Conservation (phyloP, 208 protist genomes). For the Trypanosoma lewisi region DNA sequence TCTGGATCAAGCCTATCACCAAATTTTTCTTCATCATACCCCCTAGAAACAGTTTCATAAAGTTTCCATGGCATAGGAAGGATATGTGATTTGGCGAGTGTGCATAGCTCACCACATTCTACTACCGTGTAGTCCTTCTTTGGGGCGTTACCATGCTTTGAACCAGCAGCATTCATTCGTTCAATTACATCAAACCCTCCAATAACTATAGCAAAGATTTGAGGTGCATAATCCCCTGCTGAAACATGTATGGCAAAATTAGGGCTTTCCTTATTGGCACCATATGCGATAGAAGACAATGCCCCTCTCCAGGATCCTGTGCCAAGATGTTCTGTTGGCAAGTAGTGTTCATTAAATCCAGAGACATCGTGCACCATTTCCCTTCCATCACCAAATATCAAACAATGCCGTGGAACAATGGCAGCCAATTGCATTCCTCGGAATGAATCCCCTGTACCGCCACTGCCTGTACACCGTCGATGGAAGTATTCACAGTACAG, state of each 20-base stretch:
- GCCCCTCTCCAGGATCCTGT: slow-evolving; percentile 76
- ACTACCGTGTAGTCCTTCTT: slow-evolving; percentile 72
- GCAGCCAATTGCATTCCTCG: slow-evolving; percentile 74
- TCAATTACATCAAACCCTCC: slow-evolving; percentile 88
- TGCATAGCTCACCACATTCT: slow-evolving; percentile 87
- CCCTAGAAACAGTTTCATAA: slow-evolving; percentile 67
- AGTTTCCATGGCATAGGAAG: slow-evolving; percentile 83
- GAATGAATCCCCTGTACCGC: slow-evolving; percentile 71
- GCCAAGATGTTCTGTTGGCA: slow-evolving; percentile 74
- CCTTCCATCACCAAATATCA: slow-evolving; percentile 83
- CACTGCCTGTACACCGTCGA: slow-evolving; percentile 74
- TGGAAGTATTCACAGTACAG: slow-evolving; percentile 92
- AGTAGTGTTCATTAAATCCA: slow-evolving; percentile 67
- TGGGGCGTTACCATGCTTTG: slow-evolving; percentile 79
- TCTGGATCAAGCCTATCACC: slow-evolving; percentile 32
- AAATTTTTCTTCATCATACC: slow-evolving; percentile 86
- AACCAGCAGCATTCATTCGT: slow-evolving; percentile 76
- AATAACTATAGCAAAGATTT: slow-evolving; percentile 85
- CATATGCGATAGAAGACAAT: slow-evolving; percentile 79
- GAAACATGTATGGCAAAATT: slow-evolving; percentile 88
- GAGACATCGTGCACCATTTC: slow-evolving; percentile 78
- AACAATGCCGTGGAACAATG: slow-evolving; percentile 68
- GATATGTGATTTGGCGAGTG: slow-evolving; percentile 81
- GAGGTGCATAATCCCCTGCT: slow-evolving; percentile 73
- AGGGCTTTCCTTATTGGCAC: slow-evolving; percentile 69